Base-by-base conservation (phyloP, 177 flowering plant genomes). In the Vitis hybrid region DNA sequence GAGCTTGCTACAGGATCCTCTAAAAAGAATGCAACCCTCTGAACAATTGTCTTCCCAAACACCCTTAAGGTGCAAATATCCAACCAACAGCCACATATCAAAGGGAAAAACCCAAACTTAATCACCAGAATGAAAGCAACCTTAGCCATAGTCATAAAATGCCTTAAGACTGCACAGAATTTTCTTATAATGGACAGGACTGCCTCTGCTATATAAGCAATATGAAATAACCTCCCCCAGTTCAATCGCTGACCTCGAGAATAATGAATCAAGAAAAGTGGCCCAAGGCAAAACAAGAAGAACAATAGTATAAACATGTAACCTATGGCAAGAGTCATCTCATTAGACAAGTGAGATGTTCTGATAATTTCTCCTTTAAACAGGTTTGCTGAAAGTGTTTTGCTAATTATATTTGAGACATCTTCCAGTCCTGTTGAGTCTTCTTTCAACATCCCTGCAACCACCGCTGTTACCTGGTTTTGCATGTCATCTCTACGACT, bases 21-120 rank as follows among this genome's bases (percentile, higher is more conserved):
- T 19, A 7, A 23, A 52, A 51, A 64, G 11, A 50, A 51, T 34
- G 50, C 30, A 64, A 64, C 56, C 56, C 67, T 17, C 14, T 19
- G 51, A 49, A 32, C 26, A 49, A 50, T 49, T n/a, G 56, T 51
- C 56, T 49, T 11, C 17, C 67, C 67, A 64, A 64, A 64, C 55
- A 64, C 48, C 56, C 67, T 64, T 40, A 64, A 9, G 18, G 67
- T 64, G 11, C 67, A 64, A 23, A 64, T 54, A 64, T 64, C 67
- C 40, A 64, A 17, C 67, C 67, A 64, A 55, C 55, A 51, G 30
- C 67, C 67, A 64, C 56, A 64, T 56, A 64, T 64, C 55, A 64
- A 49, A 64, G 67, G 67, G 18, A 64, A 64, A 14, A 51, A 6
- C n/a, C 30, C 55, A 51, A 64, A 6, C 51, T 64, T 21, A 18